Percentiles rank a stretch among this genome's conserved stretches.
These are phyloP conservation scores for Ulvella scutata DNA, from an alignment of 139 green algal species.

Conservation along the genomic window DNA sequence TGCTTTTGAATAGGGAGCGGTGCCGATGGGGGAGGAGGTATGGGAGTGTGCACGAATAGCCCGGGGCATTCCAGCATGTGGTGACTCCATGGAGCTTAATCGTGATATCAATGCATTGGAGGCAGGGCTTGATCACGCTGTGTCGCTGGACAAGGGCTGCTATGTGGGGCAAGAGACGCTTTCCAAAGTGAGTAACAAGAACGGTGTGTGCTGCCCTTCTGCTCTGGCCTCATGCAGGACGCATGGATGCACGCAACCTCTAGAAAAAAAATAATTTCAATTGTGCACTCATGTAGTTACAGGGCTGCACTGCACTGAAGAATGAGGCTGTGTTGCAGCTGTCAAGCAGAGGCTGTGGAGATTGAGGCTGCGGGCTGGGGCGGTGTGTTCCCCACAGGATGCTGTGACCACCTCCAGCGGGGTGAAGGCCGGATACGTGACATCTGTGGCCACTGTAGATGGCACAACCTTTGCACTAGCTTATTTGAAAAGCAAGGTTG, in stretches of 20 bases:
- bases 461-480: not conserved
- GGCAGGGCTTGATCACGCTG: slow-evolving; percentile 47
- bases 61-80: slow-evolving; percentile 33
- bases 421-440: not conserved
- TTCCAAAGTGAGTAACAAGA: slow-evolving; percentile 34
- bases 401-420: not conserved
- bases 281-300: no score
- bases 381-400: not conserved
- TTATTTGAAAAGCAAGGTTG: not conserved
- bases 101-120: slow-evolving; percentile 53
- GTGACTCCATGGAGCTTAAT: slow-evolving; percentile 48
- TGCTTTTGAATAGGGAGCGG: slow-evolving; percentile 28
- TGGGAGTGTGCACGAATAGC: slow-evolving; percentile 52
- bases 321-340: not conserved
- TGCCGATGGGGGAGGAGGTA: slow-evolving; percentile 47
- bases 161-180: slow-evolving; percentile 55
- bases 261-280: not conserved
- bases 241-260: not conserved
- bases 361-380: slow-evolving; percentile 18
- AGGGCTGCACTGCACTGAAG: no score
- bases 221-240: not conserved
- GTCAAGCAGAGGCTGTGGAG: slow-evolving; percentile 55
- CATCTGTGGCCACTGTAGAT: not conserved
- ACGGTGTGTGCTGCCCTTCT: slow-evolving; percentile 13
- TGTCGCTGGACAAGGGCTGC: slow-evolving; percentile 43